Percentiles rank a stretch among this genome's conserved stretches.
Conservation (phyloP, 2,329 filamentous ascomycete species). For the Aspergillus clavatus region DNA sequence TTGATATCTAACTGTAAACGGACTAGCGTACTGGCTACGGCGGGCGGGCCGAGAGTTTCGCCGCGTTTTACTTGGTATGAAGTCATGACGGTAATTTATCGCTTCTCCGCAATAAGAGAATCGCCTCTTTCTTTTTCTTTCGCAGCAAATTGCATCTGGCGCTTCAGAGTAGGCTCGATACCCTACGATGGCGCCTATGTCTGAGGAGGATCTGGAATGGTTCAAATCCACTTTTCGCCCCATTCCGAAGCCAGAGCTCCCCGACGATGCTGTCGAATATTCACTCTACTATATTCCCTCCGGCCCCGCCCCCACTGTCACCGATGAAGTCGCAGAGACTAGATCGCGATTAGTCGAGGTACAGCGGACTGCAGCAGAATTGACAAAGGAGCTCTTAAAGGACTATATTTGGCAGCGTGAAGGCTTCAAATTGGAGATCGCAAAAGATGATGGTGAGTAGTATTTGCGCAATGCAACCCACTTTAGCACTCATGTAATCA, state of each 20-base stretch:
- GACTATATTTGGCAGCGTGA: conserved; percentile 97
- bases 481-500: conserved; percentile 7
- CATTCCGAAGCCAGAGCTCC: conserved; percentile 60
- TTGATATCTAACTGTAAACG: conserved; percentile 39
- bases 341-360: conserved; percentile 65
- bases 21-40: conserved; percentile 25
- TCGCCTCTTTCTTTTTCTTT: not conserved
- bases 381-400: conserved; percentile 63
- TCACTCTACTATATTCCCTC: conserved; percentile 66
- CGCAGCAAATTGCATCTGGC: not conserved
- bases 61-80: conserved; percentile 29
- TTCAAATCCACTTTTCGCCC: conserved; percentile 62
- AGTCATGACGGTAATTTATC: conserved; percentile 26
- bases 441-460: conserved; percentile 56
- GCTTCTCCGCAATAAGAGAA: conserved; percentile 1
- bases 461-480: not conserved
- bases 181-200: conserved; percentile 38
- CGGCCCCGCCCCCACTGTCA: conserved; percentile 49
- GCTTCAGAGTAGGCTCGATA: not conserved
- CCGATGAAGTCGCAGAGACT: conserved; percentile 48
- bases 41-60: conserved; percentile 20
- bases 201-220: conserved; percentile 58
- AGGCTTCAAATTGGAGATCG: conserved; percentile 63
- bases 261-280: conserved; percentile 85
- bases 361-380: conserved; percentile 61